Percentiles rank a stretch among this genome's conserved stretches.
Evolutionary conservation across 164 flowering plant genomes (phyloP).

Genomic region (Magnolia officinalis): DNA sequence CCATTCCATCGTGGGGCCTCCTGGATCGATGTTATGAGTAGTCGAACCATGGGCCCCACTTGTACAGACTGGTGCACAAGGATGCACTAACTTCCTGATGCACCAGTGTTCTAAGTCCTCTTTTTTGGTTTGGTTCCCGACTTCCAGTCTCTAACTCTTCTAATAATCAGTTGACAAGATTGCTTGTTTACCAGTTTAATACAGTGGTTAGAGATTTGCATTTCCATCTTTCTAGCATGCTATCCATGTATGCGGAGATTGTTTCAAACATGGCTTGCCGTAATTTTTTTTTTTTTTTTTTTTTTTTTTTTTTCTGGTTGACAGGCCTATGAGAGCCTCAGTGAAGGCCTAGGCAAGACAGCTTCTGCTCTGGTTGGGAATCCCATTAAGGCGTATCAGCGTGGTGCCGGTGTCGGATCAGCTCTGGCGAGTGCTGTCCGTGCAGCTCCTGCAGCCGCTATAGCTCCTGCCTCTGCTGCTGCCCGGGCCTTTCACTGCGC

Average conservation of each 20-base stretch:
- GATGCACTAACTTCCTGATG: not conserved
- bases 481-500: slow-evolving; percentile 80
- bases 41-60: not conserved
- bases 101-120: not conserved
- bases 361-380: slow-evolving; percentile 79
- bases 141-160: not conserved
- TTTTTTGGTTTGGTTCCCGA: no score
- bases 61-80: not conserved
- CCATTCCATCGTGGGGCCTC: not conserved
- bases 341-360: slow-evolving; percentile 77
- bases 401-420: slow-evolving; percentile 82
- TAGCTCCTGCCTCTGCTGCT: slow-evolving; percentile 90
- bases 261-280: not conserved
- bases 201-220: not conserved
- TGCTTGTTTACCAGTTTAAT: not conserved
- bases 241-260: not conserved
- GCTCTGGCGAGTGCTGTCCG: slow-evolving; percentile 80
- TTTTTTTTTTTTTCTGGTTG: not conserved
- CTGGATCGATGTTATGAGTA: not conserved
- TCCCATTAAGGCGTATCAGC: slow-evolving; percentile 75
- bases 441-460: slow-evolving; percentile 87
- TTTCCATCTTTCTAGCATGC: not conserved
- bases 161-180: not conserved
- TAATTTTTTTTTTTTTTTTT: no score
- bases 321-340: slow-evolving; percentile 85